Percentiles rank a stretch among this genome's conserved stretches.
phyloP scores from a whole-genome alignment of 2,329 filamentous ascomycete species.

The Sporothrix globosa region DNA sequence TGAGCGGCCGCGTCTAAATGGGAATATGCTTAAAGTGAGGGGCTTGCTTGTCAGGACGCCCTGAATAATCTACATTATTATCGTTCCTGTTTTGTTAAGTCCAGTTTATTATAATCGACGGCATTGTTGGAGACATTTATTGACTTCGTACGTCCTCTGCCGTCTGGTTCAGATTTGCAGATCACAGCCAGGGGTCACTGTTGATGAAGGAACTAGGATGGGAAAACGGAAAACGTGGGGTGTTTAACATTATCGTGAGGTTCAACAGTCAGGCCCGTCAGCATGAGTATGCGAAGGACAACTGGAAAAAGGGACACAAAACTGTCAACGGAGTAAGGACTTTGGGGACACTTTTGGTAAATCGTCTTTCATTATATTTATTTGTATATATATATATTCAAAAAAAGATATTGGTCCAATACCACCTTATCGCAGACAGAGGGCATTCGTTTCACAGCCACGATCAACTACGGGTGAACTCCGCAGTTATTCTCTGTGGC shows the following conservation, averaged over 20 bases:
- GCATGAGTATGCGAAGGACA: too few relatives aligned
- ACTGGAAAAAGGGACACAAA: background rate
- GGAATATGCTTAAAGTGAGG: background rate
- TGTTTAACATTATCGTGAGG: slow-evolving; percentile 13
- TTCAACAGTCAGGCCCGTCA: background rate
- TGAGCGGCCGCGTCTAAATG: background rate
- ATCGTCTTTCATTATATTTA: too few relatives aligned
- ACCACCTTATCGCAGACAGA: background rate
- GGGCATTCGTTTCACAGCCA: too few relatives aligned
- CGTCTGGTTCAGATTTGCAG: background rate
- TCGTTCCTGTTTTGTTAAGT: background rate
- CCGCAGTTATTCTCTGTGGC: background rate
- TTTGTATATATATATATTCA: too few relatives aligned
- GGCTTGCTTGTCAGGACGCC: background rate
- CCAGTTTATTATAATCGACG: background rate
- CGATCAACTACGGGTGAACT: background rate
- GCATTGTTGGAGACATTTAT: background rate
- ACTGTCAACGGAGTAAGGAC: background rate
- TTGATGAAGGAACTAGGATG: background rate
- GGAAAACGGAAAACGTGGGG: slow-evolving; percentile 22
- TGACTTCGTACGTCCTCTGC: background rate
- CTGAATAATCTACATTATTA: too few relatives aligned
- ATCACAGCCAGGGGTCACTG: slow-evolving; percentile 18
- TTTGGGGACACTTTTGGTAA: too few relatives aligned
- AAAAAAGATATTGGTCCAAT: too few relatives aligned